These are phyloP conservation scores for Penicillium mononematosum DNA, from an alignment of 495 filamentous ascomycete species.

Conservation along the genomic window DNA sequence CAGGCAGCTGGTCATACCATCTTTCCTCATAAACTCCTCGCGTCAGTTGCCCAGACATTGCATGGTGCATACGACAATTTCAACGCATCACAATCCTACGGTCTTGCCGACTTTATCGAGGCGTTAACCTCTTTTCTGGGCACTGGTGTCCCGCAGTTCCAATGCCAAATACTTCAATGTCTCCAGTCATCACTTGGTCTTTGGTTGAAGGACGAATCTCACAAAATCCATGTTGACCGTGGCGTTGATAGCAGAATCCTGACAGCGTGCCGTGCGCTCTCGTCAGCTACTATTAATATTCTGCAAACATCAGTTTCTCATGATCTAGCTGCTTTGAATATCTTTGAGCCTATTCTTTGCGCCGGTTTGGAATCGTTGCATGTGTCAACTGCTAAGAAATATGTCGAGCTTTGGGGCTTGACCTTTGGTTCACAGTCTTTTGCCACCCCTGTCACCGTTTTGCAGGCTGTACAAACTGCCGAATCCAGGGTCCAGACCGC, in stretches of 20 bases:
- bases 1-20: neutral
- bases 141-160: conserved; percentile 32
- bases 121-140: conserved; percentile 41
- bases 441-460: conserved; percentile 48
- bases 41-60: conserved; percentile 28
- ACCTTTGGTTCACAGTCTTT: conserved; percentile 51
- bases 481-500: conserved; percentile 3
- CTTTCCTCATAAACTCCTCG: conserved; percentile 33
- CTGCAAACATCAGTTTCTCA: conserved; percentile 34
- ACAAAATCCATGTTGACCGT: conserved; percentile 29
- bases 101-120: conserved; percentile 40
- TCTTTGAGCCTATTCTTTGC: conserved; percentile 53
- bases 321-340: conserved; percentile 43
- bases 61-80: conserved; percentile 34
- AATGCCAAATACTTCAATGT: conserved; percentile 32
- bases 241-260: conserved; percentile 38
- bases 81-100: conserved; percentile 19
- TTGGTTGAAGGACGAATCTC: conserved; percentile 37
- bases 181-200: conserved; percentile 32
- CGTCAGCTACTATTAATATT: conserved; percentile 36
- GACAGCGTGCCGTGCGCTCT: conserved; percentile 41
- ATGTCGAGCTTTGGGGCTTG: conserved; percentile 59
- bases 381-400: conserved; percentile 49
- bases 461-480: conserved; percentile 47
- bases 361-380: conserved; percentile 58